These are phyloP conservation scores for Aspergillus sclerotioniger DNA, from an alignment of 495 filamentous ascomycete species.

Conservation along the genomic window DNA sequence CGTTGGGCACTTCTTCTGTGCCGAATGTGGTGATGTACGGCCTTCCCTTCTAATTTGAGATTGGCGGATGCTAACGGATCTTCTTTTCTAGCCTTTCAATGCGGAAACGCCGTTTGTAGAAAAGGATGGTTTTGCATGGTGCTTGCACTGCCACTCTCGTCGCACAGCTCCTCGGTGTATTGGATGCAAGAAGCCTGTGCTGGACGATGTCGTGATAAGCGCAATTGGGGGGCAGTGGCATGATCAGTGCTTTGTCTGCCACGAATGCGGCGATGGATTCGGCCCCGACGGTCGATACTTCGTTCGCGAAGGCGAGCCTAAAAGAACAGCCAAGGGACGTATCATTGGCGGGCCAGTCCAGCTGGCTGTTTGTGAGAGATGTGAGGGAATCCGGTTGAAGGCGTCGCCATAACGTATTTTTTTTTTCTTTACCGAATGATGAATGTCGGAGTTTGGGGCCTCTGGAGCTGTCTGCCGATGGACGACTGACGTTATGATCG, in stretches of 20 bases:
- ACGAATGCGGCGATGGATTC: slow-evolving; percentile 62
- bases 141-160: slow-evolving; percentile 86
- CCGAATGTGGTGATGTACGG: slow-evolving; percentile 87
- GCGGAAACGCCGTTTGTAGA: slow-evolving; percentile 84
- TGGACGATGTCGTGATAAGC: slow-evolving; percentile 80
- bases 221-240: slow-evolving; percentile 95
- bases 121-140: slow-evolving; percentile 99
- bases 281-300: slow-evolving; percentile 63
- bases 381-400: slow-evolving; percentile 64
- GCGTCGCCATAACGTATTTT: slow-evolving; percentile 29
- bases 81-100: slow-evolving; percentile 63
- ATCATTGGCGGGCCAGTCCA: slow-evolving; percentile 49
- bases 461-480: neutral
- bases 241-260: slow-evolving; percentile 82
- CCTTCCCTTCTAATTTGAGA: neutral
- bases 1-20: slow-evolving; percentile 98
- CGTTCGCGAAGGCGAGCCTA: slow-evolving; percentile 54
- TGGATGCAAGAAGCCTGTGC: slow-evolving; percentile 79
- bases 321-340: slow-evolving; percentile 48
- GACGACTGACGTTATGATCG: slow-evolving; percentile 2
- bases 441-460: neutral
- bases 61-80: slow-evolving; percentile 9
- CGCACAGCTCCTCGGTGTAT: slow-evolving; percentile 83
- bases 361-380: slow-evolving; percentile 60
- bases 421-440: neutral